phyloP scores from a whole-genome alignment of 2,329 filamentous ascomycete species.

The Didymella pomorum region DNA sequence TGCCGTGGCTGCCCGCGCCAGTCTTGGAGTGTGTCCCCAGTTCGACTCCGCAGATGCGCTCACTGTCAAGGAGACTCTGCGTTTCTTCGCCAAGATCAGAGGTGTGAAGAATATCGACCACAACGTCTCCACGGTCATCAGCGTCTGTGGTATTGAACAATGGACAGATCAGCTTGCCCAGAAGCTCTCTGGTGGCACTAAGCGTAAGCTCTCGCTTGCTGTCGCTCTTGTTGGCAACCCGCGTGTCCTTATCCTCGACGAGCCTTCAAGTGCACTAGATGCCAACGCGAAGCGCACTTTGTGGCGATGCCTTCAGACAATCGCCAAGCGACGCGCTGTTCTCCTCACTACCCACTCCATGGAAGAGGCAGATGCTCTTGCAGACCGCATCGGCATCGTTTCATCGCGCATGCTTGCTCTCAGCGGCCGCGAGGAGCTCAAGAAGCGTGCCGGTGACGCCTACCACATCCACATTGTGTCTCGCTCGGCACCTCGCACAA shows the following conservation, averaged over 20 bases:
- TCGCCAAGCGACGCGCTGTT: slow-evolving; percentile 79
- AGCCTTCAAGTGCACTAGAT: slow-evolving; percentile 86
- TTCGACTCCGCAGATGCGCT: slow-evolving; percentile 80
- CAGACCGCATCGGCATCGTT: slow-evolving; percentile 85
- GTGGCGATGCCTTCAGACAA: slow-evolving; percentile 87
- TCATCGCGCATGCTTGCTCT: slow-evolving; percentile 85
- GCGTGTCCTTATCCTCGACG: slow-evolving; percentile 85
- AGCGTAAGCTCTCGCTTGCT: slow-evolving; percentile 85
- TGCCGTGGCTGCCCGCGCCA: slow-evolving; percentile 71
- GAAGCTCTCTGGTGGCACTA: slow-evolving; percentile 85
- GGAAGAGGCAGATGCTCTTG: slow-evolving; percentile 87
- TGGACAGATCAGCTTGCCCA: slow-evolving; percentile 77
- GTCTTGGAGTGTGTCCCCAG: slow-evolving; percentile 85
- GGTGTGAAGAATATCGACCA: slow-evolving; percentile 77
- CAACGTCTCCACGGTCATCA: slow-evolving; percentile 78
- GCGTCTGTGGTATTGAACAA: slow-evolving; percentile 75
- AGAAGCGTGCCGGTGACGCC: slow-evolving; percentile 67
- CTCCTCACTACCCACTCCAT: slow-evolving; percentile 90
- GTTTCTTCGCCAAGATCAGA: slow-evolving; percentile 83
- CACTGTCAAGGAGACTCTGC: slow-evolving; percentile 84
- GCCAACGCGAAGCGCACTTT: slow-evolving; percentile 84
- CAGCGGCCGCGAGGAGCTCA: slow-evolving; percentile 75
- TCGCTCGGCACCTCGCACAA: slow-evolving; percentile 74
- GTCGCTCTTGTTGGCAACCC: slow-evolving; percentile 93
- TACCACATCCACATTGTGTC: slow-evolving; percentile 73